phyloP scores from a whole-genome alignment of 371 early-diverging fungal genomes.

The Saksenaea oblongispora region DNA sequence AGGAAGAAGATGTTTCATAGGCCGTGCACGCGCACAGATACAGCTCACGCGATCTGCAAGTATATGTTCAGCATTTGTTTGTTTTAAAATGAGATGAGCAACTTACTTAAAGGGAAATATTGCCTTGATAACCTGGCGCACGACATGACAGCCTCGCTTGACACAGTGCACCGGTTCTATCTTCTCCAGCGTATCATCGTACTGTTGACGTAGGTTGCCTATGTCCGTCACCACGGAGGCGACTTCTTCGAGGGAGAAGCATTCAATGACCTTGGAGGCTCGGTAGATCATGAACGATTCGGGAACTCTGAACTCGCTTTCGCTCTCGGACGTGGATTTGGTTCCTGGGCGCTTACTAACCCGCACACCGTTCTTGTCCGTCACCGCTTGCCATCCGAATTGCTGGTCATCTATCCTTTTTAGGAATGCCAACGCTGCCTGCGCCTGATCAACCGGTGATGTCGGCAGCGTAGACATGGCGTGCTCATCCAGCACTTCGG shows the following conservation, averaged over 20 bases:
- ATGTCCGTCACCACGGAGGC: slow-evolving; percentile 52
- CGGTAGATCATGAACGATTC: slow-evolving; percentile 56
- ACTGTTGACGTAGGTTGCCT: slow-evolving; percentile 33
- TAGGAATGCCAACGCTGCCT: slow-evolving; percentile 31
- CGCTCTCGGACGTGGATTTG: neutral
- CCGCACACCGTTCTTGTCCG: slow-evolving; percentile 49
- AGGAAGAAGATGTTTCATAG: slow-evolving; percentile 28
- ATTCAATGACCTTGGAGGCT: slow-evolving; percentile 59
- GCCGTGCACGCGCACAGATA: slow-evolving; percentile 37
- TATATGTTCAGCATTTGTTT: neutral
- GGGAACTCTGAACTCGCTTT: slow-evolving; percentile 37
- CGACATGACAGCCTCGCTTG: slow-evolving; percentile 43
- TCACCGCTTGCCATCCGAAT: slow-evolving; percentile 52
- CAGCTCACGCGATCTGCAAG: slow-evolving; percentile 34
- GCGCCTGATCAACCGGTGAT: slow-evolving; percentile 30
- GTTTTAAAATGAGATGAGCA: neutral
- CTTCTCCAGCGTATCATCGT: slow-evolving; percentile 51
- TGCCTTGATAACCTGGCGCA: slow-evolving; percentile 49
- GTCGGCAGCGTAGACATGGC: slow-evolving; percentile 13
- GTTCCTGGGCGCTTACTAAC: slow-evolving; percentile 46
- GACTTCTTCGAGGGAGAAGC: slow-evolving; percentile 59
- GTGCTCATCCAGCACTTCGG: slow-evolving; percentile 4
- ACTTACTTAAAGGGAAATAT: slow-evolving; percentile 60
- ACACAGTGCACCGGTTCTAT: slow-evolving; percentile 36
- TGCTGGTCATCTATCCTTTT: slow-evolving; percentile 38